Conservation (phyloP, 2,329 filamentous ascomycete species). For the Beauveria bassiana region DNA sequence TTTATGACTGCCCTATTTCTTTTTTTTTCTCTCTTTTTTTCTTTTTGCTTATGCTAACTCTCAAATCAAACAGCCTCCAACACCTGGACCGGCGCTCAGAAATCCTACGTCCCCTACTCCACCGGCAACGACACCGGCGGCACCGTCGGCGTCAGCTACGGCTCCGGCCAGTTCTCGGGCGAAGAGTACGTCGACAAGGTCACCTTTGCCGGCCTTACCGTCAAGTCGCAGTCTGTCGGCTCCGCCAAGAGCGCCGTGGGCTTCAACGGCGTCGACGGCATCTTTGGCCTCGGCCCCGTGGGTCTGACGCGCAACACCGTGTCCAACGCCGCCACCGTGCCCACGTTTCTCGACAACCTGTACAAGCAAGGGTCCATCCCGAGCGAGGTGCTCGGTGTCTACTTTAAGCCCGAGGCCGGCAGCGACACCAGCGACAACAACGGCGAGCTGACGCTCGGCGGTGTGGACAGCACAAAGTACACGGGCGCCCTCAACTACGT, state of each 20-base stretch:
- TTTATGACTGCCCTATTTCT: no score
- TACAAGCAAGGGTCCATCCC: constrained; percentile 21
- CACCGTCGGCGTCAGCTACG: constrained; percentile 19
- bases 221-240: constrained; percentile 8
- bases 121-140: constrained; percentile 15
- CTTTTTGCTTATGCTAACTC: not conserved
- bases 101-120: constrained; percentile 1
- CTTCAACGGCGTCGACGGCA: constrained; percentile 12
- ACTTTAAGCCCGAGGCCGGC: constrained; percentile 20
- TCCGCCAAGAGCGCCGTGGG: not conserved
- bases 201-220: constrained; percentile 23
- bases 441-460: constrained; percentile 19
- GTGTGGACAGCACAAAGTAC: constrained; percentile 17
- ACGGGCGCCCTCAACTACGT: constrained; percentile 17
- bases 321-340: constrained; percentile 18
- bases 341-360: constrained; percentile 23
- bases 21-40: no score
- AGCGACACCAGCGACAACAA: constrained; percentile 18
- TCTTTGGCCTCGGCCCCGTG: constrained; percentile 19
- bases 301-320: constrained; percentile 20
- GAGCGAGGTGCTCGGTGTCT: constrained; percentile 22
- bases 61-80: constrained; percentile 17
- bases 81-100: constrained; percentile 13
- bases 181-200: constrained; percentile 22
- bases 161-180: constrained; percentile 21